A percentile compares a stretch with the other conserved stretches of the same genome.
Evolutionary conservation across 2,329 filamentous ascomycete species (phyloP).

Genomic region (Rutstroemia sp.): DNA sequence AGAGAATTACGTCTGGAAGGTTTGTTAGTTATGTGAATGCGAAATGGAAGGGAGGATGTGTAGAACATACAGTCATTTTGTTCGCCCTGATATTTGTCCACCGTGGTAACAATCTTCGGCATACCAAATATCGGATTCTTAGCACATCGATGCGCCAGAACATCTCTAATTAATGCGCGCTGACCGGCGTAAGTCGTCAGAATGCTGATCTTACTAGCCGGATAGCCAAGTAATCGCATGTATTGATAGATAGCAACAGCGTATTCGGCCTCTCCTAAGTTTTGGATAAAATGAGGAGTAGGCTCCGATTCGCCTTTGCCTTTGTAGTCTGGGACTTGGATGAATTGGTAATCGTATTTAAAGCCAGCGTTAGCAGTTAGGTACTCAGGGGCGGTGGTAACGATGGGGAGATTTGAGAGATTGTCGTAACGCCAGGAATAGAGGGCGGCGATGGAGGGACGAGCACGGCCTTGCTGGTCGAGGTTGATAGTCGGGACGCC

Average conservation of each 20-base stretch:
- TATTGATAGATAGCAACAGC: conserved; percentile 94
- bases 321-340: conserved; percentile 91
- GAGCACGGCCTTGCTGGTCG: conserved; percentile 87
- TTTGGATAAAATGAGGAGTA: conserved; percentile 91
- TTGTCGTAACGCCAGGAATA: conserved; percentile 90
- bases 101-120: conserved; percentile 83
- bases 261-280: conserved; percentile 94
- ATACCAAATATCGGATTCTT: conserved; percentile 80
- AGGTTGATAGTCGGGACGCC: conserved; percentile 87
- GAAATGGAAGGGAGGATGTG: conserved; percentile 22
- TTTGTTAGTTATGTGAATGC: conserved; percentile 12
- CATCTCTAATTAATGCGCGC: conserved; percentile 78
- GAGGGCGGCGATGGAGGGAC: conserved; percentile 77
- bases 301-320: conserved; percentile 83
- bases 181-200: conserved; percentile 93
- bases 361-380: conserved; percentile 82
- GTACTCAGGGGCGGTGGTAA: conserved; percentile 64
- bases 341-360: conserved; percentile 91
- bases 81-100: conserved; percentile 98
- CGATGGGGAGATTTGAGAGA: conserved; percentile 70
- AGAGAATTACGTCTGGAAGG: conserved; percentile 75
- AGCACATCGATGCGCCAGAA: conserved; percentile 75
- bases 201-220: conserved; percentile 67
- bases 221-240: conserved; percentile 92
- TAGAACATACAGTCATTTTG: conserved; percentile 83